Base-by-base conservation (phyloP, 2,329 filamentous ascomycete species). In the Ophiostoma pallidulum region DNA sequence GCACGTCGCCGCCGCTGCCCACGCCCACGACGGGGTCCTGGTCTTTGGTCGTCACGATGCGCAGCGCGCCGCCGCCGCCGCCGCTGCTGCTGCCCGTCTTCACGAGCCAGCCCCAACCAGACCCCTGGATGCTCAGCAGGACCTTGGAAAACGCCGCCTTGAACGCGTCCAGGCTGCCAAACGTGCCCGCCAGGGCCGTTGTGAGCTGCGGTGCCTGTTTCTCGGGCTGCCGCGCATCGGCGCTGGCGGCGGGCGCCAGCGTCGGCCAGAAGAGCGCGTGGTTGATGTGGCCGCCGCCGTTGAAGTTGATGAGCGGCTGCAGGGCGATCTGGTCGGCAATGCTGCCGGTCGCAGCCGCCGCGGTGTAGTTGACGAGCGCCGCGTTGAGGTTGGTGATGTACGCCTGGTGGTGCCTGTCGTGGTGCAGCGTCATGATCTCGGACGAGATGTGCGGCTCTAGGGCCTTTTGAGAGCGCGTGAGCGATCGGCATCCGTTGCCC, bases 371-470 rank as follows among this genome's bases (percentile, higher is more conserved):
- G 66, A 88, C 80, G 55, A 80, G 71, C 48, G 85, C 83, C 50
- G 80, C 74, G 72, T 95, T 95, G 73, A 86, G 86, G 64, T 83
- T 84, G 66, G 82, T 92, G 59, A 95, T 87, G 66, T 95, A 95
- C 60, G 89, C 89, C 69, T 91, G 82, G 74, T 95, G 89, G 76
- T 95, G 89, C 70, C 89, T 91, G 71, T 78, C 82, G 78, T 95
- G 85, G 75, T 95, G 89, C 31, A 94, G 79, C 71, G 94, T 86
- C 89, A 95, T 95, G 72, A 94, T 94, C 70, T 92, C 80, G 64
- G 84, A 84, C 41, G 84, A 89, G 71, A 95, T 80, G 61, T 64
- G 59, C 10, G 67, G 67, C 66, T 90, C 85, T 52, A 90, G 80
- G 3, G 60, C 58, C 58, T 61, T n/a, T n/a, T n/a, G n/a, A n/a